phyloP scores from a whole-genome alignment of 768 basidiomycete species.

The Cyclocybe cylindracea region DNA sequence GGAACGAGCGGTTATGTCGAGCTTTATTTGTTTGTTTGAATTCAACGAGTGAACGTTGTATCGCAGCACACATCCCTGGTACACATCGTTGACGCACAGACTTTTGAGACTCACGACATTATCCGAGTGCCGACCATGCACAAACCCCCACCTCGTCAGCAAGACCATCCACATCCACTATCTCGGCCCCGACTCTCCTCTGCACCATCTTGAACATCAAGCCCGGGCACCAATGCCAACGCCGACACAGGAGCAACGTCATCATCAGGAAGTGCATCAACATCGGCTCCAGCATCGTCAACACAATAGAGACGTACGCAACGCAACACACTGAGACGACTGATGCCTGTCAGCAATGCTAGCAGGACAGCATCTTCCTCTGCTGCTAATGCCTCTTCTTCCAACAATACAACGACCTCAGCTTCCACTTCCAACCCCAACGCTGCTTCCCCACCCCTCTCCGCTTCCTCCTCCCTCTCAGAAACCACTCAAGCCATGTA shows the following conservation, averaged over 20 bases:
- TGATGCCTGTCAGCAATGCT: conserved; percentile 5
- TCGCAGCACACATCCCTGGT: conserved; percentile 76
- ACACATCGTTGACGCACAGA: conserved; percentile 85
- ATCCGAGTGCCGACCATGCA: conserved; percentile 52
- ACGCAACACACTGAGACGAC: conserved; percentile 1
- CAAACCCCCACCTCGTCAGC: conserved; percentile 3
- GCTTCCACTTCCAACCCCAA: too few species aligned
- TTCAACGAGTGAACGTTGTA: conserved; percentile 8
- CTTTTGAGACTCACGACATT: conserved; percentile 78
- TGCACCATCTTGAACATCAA: too few species aligned
- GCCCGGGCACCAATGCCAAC: too few species aligned
- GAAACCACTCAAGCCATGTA: too few species aligned
- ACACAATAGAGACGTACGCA: neutral
- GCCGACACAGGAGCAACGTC: too few species aligned
- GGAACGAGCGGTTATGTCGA: too few species aligned
- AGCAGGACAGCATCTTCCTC: conserved; percentile 9
- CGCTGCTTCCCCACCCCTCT: too few species aligned
- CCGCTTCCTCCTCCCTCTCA: too few species aligned
- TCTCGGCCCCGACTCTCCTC: neutral
- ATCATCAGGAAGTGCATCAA: too few species aligned
- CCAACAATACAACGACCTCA: neutral
- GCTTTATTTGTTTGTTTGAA: conserved; percentile 16
- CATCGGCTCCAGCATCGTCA: too few species aligned
- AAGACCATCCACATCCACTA: neutral
- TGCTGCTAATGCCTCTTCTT: conserved; percentile 3